Conservation (phyloP, 495 filamentous ascomycete genomes). For the Usnea hakonensis region DNA sequence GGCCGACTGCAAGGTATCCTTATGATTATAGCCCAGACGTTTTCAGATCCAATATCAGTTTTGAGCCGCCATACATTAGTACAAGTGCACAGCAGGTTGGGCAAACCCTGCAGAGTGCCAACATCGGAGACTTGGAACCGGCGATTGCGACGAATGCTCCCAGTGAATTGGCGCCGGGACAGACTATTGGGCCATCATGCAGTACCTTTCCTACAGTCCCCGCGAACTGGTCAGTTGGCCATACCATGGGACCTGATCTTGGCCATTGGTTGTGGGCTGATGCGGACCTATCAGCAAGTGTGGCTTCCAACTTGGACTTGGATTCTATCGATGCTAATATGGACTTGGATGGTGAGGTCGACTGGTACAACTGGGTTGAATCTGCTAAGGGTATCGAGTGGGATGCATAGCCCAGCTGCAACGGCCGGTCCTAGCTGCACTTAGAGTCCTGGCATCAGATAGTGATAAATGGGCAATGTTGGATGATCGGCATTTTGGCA, state of each 20-base stretch:
- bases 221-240: neutral
- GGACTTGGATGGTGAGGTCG: constrained; percentile 5
- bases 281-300: neutral
- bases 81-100: neutral
- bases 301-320: neutral
- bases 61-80: neutral
- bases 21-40: neutral
- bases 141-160: neutral
- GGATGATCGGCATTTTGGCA: neutral
- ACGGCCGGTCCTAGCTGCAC: neutral
- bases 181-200: neutral
- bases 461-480: constrained; percentile 1
- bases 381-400: neutral
- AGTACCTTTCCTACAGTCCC: neutral
- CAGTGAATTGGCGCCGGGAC: neutral
- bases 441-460: neutral
- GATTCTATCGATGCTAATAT: constrained; percentile 4
- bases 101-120: neutral
- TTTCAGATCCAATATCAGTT: neutral
- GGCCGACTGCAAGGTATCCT: neutral
- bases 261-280: constrained; percentile 3
- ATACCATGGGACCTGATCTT: neutral
- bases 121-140: neutral
- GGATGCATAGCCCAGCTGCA: neutral
- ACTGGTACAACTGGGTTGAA: constrained; percentile 10